Base-by-base conservation (phyloP, 2,329 filamentous ascomycete species). In the Fusarium dimerum region DNA sequence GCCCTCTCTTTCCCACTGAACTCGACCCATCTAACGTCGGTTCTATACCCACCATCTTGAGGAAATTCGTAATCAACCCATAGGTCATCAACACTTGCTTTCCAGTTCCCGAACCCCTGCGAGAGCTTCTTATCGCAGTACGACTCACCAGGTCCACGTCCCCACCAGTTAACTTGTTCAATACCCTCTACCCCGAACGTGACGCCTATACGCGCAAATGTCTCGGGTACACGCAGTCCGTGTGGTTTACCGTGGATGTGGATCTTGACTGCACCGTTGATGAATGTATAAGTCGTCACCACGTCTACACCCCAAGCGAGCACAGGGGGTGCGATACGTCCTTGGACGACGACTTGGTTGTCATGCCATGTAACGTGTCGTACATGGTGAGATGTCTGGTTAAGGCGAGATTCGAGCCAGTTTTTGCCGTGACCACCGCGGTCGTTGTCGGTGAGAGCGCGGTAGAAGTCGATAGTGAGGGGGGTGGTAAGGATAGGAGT, bases 361-460 rank as follows among this genome's bases (percentile, higher is more conserved):
- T 67, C 60, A 48, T 69, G 46, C 69, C 69, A 72, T 12, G 57
- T 62, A 2, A 73, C 63, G 17, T 67, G 64, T 16, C 72, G 68
- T 26, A 74, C 69, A 55, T 81, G 74, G 44, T 70, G 66, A 5
- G 71, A 72, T 3, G 76, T 77, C 59, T 79, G 74, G 60, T 81
- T 73, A 0, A 82, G 62, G 3, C 74, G 71, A 7, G 69, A 63
- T 16, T 76, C 73, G 11, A 74, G 68, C 85, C 86, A 89, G 54
- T 85, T 77, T 47, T 75, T 71, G 1, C 83, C 84, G 57, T 82
- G 81, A 7, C 74, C 73, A 0, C 79, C 79, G 5, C 76, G 73
- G 64, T 89, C 86, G 64, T 88, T 88, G 69, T 88, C 84, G 0
- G 85, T 88, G 38, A 80, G 75, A 1, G 86, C 81, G 39, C 86